A percentile compares a stretch with the other conserved stretches of the same genome.
Evolutionary conservation across 2,329 filamentous ascomycete genomes (phyloP).

Genomic region (Endoconidiophora polonica): DNA sequence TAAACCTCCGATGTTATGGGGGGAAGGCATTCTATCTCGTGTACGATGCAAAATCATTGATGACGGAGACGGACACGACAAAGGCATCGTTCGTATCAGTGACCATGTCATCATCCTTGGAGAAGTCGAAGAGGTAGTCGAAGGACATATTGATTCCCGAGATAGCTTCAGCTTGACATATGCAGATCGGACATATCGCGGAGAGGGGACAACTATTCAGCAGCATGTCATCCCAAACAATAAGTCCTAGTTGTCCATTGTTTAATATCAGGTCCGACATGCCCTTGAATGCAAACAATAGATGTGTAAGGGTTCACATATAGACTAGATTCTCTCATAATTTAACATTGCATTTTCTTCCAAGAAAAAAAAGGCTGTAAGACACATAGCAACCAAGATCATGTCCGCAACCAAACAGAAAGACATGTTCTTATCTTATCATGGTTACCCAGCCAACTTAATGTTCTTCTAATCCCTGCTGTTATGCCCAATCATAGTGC

Average conservation of each 20-base stretch:
- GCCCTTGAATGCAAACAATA: background rate
- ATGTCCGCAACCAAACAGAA: too few relatives aligned
- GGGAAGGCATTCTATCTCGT: conserved; percentile 36
- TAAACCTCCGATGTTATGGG: conserved; percentile 27
- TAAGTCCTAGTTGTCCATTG: background rate
- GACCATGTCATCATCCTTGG: conserved; percentile 37
- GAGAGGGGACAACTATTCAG: conserved; percentile 23
- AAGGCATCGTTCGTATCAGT: conserved; percentile 29
- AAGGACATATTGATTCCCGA: conserved; percentile 16
- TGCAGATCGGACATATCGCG: conserved; percentile 32
- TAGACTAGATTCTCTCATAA: background rate
- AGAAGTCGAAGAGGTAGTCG: conserved; percentile 31
- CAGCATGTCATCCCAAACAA: conserved; percentile 12
- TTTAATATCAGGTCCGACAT: background rate
- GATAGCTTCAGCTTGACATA: conserved; percentile 32
- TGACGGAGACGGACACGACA: conserved; percentile 20
- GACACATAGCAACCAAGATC: too few relatives aligned
- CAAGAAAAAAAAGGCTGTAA: background rate
- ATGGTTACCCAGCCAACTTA: too few relatives aligned
- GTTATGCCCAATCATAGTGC: too few relatives aligned
- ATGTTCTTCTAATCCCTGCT: too few relatives aligned
- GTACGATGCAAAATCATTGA: conserved; percentile 26
- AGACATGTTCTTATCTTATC: too few relatives aligned
- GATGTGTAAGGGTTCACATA: background rate
- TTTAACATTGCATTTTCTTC: background rate